A percentile compares a stretch with the other conserved stretches of the same genome.
phyloP scores from a whole-genome alignment of 768 basidiomycete species.

The Termitomyces sp. region DNA sequence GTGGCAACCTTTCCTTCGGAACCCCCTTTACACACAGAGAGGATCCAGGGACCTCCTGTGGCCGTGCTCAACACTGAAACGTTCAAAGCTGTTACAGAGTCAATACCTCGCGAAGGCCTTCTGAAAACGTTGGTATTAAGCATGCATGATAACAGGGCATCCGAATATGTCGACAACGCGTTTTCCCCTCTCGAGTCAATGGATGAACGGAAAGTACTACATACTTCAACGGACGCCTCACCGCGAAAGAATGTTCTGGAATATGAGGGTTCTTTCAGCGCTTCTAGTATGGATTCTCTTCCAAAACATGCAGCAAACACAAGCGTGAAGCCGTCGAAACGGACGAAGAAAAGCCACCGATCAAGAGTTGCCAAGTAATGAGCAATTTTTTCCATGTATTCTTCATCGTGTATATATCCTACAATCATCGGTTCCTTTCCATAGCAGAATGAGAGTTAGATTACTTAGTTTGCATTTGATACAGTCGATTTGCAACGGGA shows the following conservation, averaged over 20 bases:
- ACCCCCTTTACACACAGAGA: background rate
- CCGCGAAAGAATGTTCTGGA: background rate
- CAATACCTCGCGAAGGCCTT: background rate
- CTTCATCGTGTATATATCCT: background rate
- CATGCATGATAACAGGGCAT: constrained; percentile 1
- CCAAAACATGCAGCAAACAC: background rate
- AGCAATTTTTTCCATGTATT: background rate
- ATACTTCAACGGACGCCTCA: background rate
- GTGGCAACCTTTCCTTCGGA: background rate
- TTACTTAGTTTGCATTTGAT: background rate
- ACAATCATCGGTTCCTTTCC: background rate
- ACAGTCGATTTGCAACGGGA: no score
- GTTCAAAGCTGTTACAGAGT: background rate
- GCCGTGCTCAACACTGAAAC: background rate
- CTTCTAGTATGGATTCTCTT: background rate
- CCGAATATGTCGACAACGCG: background rate
- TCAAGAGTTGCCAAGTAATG: background rate
- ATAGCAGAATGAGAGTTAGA: no score
- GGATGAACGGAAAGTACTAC: background rate
- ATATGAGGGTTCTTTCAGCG: background rate
- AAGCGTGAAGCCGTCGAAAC: background rate
- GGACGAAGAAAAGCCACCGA: background rate
- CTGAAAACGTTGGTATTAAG: background rate
- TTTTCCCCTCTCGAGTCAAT: background rate
- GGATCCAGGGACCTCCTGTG: background rate